These are phyloP conservation scores for Paxillus ammoniavirescens DNA, from an alignment of 768 basidiomycete genomes.

Conservation along the genomic window DNA sequence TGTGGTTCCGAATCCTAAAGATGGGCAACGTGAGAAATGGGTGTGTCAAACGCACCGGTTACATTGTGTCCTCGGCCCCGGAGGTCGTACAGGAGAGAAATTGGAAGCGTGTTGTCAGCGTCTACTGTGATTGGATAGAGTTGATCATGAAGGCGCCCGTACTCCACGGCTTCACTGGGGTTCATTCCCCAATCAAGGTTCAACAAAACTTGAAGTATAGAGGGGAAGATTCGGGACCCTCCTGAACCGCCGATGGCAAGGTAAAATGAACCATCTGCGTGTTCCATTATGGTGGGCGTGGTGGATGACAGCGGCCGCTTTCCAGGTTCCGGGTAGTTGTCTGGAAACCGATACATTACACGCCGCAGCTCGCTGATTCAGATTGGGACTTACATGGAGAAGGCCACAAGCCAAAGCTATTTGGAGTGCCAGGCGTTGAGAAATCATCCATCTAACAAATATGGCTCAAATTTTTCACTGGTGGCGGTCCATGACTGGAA, in stretches of 20 bases:
- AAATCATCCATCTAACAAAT: conserved; percentile 82
- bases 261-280: conserved; percentile 69
- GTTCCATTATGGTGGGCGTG: conserved; percentile 75
- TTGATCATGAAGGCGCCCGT: conserved; percentile 82
- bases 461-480: background rate
- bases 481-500: background rate
- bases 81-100: conserved; percentile 55
- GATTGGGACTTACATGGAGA: conserved; percentile 60
- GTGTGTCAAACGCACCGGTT: conserved; percentile 43
- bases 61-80: conserved; percentile 67
- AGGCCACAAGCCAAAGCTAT: conserved; percentile 79
- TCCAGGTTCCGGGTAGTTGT: conserved; percentile 84
- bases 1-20: background rate
- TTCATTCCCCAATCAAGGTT: conserved; percentile 80
- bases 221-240: conserved; percentile 80
- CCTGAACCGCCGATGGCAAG: conserved; percentile 83
- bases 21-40: background rate
- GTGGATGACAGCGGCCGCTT: conserved; percentile 93
- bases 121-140: conserved; percentile 66
- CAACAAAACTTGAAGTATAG: conserved; percentile 76
- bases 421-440: conserved; percentile 79
- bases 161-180: conserved; percentile 79
- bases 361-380: background rate
- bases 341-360: conserved; percentile 35
- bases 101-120: conserved; percentile 61